Percentiles rank a stretch among this genome's conserved stretches.
Conservation (phyloP, 2,329 filamentous ascomycete genomes). For the Tolypocladium paradoxum region DNA sequence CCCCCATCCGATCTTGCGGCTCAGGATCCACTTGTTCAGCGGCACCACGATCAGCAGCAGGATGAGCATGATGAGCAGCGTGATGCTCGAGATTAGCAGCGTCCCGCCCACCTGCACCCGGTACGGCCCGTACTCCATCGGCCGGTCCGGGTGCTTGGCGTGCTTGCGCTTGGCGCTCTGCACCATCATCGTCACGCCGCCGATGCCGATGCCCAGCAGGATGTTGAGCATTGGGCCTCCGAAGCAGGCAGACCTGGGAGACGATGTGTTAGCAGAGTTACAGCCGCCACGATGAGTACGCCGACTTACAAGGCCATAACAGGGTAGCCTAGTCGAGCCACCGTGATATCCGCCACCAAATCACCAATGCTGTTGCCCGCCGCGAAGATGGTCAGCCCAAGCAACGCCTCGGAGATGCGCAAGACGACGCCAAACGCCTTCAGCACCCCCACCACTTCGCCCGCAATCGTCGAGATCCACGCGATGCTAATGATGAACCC, state of each 20-base stretch:
- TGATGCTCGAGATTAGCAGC: slow-evolving; percentile 74
- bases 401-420: slow-evolving; percentile 86
- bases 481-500: slow-evolving; percentile 87
- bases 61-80: slow-evolving; percentile 68
- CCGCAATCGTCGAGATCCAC: slow-evolving; percentile 94
- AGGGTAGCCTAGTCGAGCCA: slow-evolving; percentile 84
- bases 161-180: slow-evolving; percentile 55
- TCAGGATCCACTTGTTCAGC: slow-evolving; percentile 77
- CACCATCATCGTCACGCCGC: slow-evolving; percentile 79
- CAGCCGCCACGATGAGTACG: neutral
- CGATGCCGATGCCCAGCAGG: slow-evolving; percentile 83
- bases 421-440: slow-evolving; percentile 89
- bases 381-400: slow-evolving; percentile 91
- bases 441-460: slow-evolving; percentile 88
- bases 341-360: slow-evolving; percentile 86
- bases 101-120: slow-evolving; percentile 76
- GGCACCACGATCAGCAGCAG: slow-evolving; percentile 74
- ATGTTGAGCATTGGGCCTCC: slow-evolving; percentile 99
- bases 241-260: slow-evolving; percentile 69
- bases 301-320: slow-evolving; percentile 72
- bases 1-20: slow-evolving; percentile 67
- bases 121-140: slow-evolving; percentile 64
- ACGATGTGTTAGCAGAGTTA: neutral
- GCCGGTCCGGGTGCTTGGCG: slow-evolving; percentile 53
- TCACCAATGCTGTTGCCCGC: slow-evolving; percentile 94